Evolutionary conservation across 495 filamentous ascomycete species (phyloP), one percentile per base, ranked within the genome.

Genomic region (Apiosordaria backusii): DNA sequence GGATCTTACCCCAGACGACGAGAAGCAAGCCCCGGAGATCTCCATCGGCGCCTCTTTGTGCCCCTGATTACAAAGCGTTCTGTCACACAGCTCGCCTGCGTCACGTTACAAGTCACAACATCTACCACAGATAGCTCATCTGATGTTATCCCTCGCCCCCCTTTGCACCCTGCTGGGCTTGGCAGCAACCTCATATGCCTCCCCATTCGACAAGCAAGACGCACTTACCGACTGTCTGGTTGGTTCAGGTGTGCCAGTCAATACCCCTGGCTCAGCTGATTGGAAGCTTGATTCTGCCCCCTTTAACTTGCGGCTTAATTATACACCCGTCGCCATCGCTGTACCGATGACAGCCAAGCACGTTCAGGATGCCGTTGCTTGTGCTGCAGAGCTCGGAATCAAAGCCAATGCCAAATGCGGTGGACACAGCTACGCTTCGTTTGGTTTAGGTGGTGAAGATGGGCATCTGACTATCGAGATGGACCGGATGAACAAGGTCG

Each of bases 371-470:
- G 77, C 80, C 15, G 74, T 83, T 9, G 59, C 71, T 18, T 82
- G 78, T 60, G 80, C 79, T 45, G 67, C 69, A 19, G 68, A 76
- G 65, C 53, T 77, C 6, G 77, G 76, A 7, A 69, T 81, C 60
- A 80, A 81, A 69, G 78, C 78, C 23, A 80, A 74, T n/a, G 67
- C 80, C 22, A 83, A 82, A 67, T 77, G 75, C 65, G 79, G 81
- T 61, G 81, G 80, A 7, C 81, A 83, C 71, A 82, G 81, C 53
- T 82, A 83, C 63, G 80, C 73, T 3, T 80, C 77, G 6, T 77
- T 81, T 10, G 81, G 80, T 5, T 74, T 83, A 0, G 80, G 80
- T 19, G 80, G 81, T 15, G 79, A 83, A 67, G 77, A 83, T 18
- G 81, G 81, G 0, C 79, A 81, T 66, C 72, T 83, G 23, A 72